Evolutionary conservation across 2,329 filamentous ascomycete genomes (phyloP).

Genomic region (Phaeoacremonium minimum): DNA sequence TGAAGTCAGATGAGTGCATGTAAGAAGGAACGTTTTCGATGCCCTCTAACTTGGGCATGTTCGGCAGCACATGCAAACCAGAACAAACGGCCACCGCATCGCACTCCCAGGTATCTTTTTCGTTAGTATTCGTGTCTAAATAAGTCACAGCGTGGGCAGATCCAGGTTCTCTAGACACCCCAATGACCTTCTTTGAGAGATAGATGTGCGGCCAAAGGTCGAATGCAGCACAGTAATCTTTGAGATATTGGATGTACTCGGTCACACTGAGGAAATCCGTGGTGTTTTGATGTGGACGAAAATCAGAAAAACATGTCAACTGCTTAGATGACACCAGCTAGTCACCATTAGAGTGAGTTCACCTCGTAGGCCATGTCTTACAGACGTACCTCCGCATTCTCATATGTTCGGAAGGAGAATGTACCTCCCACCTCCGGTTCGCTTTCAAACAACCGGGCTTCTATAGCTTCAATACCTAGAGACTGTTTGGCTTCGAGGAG

Average conservation of each 20-base stretch:
- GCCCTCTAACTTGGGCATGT: constrained; percentile 11
- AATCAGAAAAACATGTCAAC: constrained; percentile 40
- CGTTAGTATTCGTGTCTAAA: no score
- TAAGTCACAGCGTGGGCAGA: background rate
- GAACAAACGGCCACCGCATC: constrained; percentile 33
- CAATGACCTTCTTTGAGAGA: constrained; percentile 20
- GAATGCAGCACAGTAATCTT: constrained; percentile 27
- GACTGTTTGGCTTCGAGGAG: constrained; percentile 25
- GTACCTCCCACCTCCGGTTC: constrained; percentile 33
- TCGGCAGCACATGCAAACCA: constrained; percentile 20
- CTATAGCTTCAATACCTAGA: constrained; percentile 26
- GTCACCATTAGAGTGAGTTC: constrained; percentile 1
- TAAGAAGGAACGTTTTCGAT: constrained; percentile 20
- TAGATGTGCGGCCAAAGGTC: constrained; percentile 24
- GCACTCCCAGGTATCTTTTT: constrained; percentile 16
- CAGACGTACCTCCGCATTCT: constrained; percentile 31
- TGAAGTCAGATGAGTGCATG: constrained; percentile 31
- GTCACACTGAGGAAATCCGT: constrained; percentile 28
- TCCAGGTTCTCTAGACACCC: background rate
- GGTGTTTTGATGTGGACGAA: constrained; percentile 24
- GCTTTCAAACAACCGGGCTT: constrained; percentile 35
- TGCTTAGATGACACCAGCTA: constrained; percentile 37
- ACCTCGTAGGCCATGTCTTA: background rate
- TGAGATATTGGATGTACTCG: constrained; percentile 28
- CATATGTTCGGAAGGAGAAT: constrained; percentile 36